Evolutionary conservation across 2,329 filamentous ascomycete genomes (phyloP).

Genomic region (Clonostachys chloroleuca): DNA sequence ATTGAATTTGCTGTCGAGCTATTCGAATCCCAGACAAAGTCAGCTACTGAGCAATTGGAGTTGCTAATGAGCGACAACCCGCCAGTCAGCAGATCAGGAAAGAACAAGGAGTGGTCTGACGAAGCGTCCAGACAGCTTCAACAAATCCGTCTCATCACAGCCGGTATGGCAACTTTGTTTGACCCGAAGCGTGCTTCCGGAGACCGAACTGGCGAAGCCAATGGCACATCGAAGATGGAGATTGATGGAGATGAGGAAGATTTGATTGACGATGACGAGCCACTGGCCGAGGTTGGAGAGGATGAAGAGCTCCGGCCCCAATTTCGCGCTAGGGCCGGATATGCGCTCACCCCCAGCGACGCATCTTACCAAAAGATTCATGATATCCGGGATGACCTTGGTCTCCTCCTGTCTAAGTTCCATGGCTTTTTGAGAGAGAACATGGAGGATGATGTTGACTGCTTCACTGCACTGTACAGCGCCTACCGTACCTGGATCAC

Average conservation of each 20-base stretch:
- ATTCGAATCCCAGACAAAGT: constrained; percentile 78
- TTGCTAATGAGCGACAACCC: constrained; percentile 78
- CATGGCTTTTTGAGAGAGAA: constrained; percentile 79
- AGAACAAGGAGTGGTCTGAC: constrained; percentile 98
- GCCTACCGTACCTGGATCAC: constrained; percentile 96
- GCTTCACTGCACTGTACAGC: constrained; percentile 88
- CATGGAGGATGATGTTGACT: constrained; percentile 93
- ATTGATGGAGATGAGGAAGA: constrained; percentile 33
- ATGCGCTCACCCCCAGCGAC: constrained; percentile 56
- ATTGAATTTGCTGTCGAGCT: constrained; percentile 85
- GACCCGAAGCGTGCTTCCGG: constrained; percentile 68
- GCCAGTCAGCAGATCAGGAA: constrained; percentile 83
- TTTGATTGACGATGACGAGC: constrained; percentile 41
- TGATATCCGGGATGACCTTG: constrained; percentile 72
- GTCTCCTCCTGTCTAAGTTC: constrained; percentile 74
- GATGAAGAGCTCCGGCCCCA: constrained; percentile 81
- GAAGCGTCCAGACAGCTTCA: constrained; percentile 89
- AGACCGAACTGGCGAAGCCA: constrained; percentile 42
- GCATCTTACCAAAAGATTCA: constrained; percentile 74
- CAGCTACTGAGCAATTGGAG: constrained; percentile 69
- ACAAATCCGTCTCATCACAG: constrained; percentile 82
- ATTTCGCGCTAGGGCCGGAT: constrained; percentile 86
- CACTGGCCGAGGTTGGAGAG: constrained; percentile 61
- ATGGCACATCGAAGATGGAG: constrained; percentile 52
- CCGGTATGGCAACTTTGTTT: constrained; percentile 85